Base-by-base conservation (phyloP, 306 rosid genomes). In the Rosa persica region DNA sequence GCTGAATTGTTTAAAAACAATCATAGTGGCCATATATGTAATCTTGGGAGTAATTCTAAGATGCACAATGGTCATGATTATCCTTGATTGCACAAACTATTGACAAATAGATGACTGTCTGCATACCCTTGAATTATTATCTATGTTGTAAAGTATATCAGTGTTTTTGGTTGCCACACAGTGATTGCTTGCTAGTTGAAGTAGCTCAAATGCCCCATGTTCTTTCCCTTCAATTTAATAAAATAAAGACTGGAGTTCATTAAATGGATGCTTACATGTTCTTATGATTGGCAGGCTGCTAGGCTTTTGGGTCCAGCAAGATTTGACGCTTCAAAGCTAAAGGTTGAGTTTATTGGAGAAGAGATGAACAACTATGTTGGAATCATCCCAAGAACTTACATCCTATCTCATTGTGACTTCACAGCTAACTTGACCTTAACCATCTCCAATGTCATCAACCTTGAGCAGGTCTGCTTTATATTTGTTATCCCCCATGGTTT, bases 351-450 rank as follows among this genome's bases (percentile, higher is more conserved):
- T 78, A 75, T 86, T 80, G 89, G 88, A 82, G 92, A 88, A 74
- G 83, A 85, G 73, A 81, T 89, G 74, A 84, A 83, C 55, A 84
- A 81, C 76, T 84, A 80, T 80, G 81, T 88, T 48, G 90, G 89
- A 78, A 83, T 94, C 77, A 87, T 89, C 83, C 98, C 98, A 12
- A 89, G 98, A 89, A 90, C 97, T 69, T 92, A 94, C 86, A 90
- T 94, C 46, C 87, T 94, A 8, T 94, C 98, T 44, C 98, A 94
- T 60, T 94, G 98, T 66, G 98, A 94, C 87, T 92, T 92, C 72
- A 94, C 97, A 40, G 98, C 98, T 79, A 92, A 94, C 81, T 84
- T 94, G 67, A 92, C 97, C 75, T 92, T 94, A 84, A 92, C 91
- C 11, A 89, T 94, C 83, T 94, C 98, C 80, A 88, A 90, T 80